phyloP scores from a whole-genome alignment of 805 yeast genomes.

The Suhomyces vadensis region DNA sequence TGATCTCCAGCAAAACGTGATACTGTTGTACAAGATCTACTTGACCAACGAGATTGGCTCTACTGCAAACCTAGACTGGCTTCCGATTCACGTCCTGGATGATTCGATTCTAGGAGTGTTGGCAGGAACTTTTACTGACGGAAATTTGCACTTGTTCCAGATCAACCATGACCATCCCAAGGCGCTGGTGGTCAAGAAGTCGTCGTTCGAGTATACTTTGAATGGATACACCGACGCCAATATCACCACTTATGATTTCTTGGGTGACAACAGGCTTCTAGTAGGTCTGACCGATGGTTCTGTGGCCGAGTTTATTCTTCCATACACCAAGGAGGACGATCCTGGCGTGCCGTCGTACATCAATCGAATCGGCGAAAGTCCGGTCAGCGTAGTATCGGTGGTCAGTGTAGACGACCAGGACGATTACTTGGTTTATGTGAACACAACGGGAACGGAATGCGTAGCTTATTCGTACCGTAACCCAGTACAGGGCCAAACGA shows the following conservation, averaged over 20 bases:
- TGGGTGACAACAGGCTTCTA: constrained; percentile 44
- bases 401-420: constrained; percentile 25
- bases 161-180: constrained; percentile 27
- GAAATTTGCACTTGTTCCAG: constrained; percentile 51
- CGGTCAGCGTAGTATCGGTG: constrained; percentile 24
- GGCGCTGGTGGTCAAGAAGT: constrained; percentile 16
- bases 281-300: constrained; percentile 63
- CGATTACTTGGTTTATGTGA: constrained; percentile 27
- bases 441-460: constrained; percentile 31
- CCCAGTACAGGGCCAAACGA: constrained; percentile 28
- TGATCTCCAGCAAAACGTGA: constrained; percentile 23
- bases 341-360: constrained; percentile 33
- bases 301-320: constrained; percentile 56
- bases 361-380: constrained; percentile 31
- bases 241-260: constrained; percentile 51
- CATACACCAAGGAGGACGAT: constrained; percentile 21
- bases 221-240: constrained; percentile 14
- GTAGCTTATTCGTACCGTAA: constrained; percentile 28
- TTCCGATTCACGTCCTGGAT: constrained; percentile 30
- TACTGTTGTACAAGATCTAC: constrained; percentile 30
- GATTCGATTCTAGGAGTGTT: constrained; percentile 39
- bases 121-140: constrained; percentile 59
- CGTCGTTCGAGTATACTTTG: constrained; percentile 26
- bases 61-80: constrained; percentile 41
- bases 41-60: constrained; percentile 46